Evolutionary conservation across 2,329 filamentous ascomycete genomes (phyloP), one percentile per base, ranked within the genome.

Genomic region (Botrytis sinoallii): DNA sequence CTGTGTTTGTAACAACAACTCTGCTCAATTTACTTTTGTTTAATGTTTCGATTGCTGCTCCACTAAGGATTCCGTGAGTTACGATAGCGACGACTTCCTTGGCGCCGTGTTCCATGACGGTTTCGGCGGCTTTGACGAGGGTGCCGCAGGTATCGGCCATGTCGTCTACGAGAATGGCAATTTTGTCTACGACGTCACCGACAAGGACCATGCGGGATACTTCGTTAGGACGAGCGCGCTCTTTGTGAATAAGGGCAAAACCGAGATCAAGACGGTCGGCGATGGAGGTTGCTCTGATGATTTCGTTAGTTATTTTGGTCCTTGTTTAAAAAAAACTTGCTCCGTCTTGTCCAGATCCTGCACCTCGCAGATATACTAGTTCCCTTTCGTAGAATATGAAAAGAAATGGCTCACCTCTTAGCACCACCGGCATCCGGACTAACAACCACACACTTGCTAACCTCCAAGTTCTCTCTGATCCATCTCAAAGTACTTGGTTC

Each of bases 71-170:
- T 52, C 94, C 95, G 81, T 98, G 95, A 1, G 95, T 98, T 74
- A 98, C 96, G 77, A 98, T 97, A 38, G 96, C 96, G 76, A 97
- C 93, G 55, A 97, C 94, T 81, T 97, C 90, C 77, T 90, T 90
- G 1, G 96, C 95, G 46, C 94, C 93, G 80, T 98, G 92, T 79
- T 93, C 88, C 82, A 95, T 93, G 70, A 98, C 89, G 0, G 95
- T 95, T 73, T 93, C 91, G 25, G 95, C 96, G 4, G 95, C 96
- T 85, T 98, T 98, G 82, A 88, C 89, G 20, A 93, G 86, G 2
- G 94, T 97, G 78, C 94, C 94, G 82, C 95, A 98, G 6, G 95
- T 98, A 82, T 98, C 95, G 46, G 95, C 95, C 94, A 98, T 98
- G 82, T 98, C 95, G 82, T 98, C 95, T 66, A 99, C 95, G 67